Conservation (phyloP, 2,329 filamentous ascomycete genomes). For the Phaeosphaeriaceae sp. region DNA sequence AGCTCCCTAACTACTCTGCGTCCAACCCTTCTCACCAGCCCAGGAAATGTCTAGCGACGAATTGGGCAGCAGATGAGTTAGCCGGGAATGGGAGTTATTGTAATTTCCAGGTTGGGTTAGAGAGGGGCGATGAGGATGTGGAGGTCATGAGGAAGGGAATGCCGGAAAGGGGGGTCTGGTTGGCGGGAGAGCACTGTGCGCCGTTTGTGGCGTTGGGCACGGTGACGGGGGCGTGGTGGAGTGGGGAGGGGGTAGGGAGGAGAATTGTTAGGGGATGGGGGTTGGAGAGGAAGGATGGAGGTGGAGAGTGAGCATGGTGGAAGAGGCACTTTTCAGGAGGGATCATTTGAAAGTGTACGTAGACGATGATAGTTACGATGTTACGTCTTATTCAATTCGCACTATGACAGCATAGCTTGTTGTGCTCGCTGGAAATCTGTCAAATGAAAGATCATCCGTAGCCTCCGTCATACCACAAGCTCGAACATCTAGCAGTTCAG, state of each 20-base stretch:
- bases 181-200: slow-evolving; percentile 89
- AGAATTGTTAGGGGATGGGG: slow-evolving; percentile 66
- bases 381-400: not conserved
- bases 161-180: slow-evolving; percentile 76
- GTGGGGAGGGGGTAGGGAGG: slow-evolving; percentile 78
- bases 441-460: not conserved
- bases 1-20: slow-evolving; percentile 72
- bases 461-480: not conserved
- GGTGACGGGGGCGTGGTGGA: slow-evolving; percentile 86
- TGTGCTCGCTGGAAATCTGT: not conserved
- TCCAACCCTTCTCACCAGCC: slow-evolving; percentile 67
- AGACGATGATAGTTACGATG: not conserved
- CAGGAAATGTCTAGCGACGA: slow-evolving; percentile 70
- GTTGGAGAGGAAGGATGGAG: slow-evolving; percentile 12
- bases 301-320: not conserved
- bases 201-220: slow-evolving; percentile 81
- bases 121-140: slow-evolving; percentile 76
- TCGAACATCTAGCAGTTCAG: slow-evolving; percentile 10
- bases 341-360: no score
- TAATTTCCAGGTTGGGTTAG: slow-evolving; percentile 82
- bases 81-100: slow-evolving; percentile 84
- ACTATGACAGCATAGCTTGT: not conserved
- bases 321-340: no score
- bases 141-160: slow-evolving; percentile 63
- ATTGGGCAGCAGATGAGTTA: slow-evolving; percentile 80